Evolutionary conservation across 2,329 filamentous ascomycete species (phyloP).

Genomic region (Colletotrichum tofieldiae): DNA sequence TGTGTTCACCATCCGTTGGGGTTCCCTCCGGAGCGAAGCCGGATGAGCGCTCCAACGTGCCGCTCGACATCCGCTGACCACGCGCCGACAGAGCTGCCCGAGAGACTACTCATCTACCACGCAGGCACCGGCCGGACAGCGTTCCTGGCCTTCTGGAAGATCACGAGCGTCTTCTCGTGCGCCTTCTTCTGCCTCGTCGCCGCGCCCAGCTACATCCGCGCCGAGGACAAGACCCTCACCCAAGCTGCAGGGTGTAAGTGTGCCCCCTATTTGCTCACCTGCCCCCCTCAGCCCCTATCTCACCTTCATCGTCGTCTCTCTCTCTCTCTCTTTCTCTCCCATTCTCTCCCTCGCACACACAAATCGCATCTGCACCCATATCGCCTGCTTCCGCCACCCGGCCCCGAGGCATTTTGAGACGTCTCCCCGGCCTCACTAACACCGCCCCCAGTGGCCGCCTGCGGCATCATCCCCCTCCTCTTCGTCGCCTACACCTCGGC

Average conservation of each 20-base stretch:
- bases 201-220: conserved; percentile 70
- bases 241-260: conserved; percentile 58
- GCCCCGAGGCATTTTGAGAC: neutral
- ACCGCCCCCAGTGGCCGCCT: conserved; percentile 66
- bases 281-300: conserved; percentile 44
- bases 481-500: conserved; percentile 76
- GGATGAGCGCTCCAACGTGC: neutral
- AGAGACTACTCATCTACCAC: conserved; percentile 81
- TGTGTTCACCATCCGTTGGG: neutral
- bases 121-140: conserved; percentile 77
- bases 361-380: neutral
- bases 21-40: neutral
- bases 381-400: conserved; percentile 12
- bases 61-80: conserved; percentile 8
- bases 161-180: conserved; percentile 80
- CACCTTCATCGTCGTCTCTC: neutral
- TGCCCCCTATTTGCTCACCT: neutral
- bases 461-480: conserved; percentile 75
- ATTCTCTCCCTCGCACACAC: neutral
- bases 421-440: conserved; percentile 21
- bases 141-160: conserved; percentile 79
- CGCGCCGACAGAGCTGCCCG: conserved; percentile 63
- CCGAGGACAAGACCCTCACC: conserved; percentile 55
- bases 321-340: neutral
- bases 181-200: conserved; percentile 76